Evolutionary conservation across 2,329 filamentous ascomycete genomes (phyloP).

Genomic region (Mycosphaerella sp.): DNA sequence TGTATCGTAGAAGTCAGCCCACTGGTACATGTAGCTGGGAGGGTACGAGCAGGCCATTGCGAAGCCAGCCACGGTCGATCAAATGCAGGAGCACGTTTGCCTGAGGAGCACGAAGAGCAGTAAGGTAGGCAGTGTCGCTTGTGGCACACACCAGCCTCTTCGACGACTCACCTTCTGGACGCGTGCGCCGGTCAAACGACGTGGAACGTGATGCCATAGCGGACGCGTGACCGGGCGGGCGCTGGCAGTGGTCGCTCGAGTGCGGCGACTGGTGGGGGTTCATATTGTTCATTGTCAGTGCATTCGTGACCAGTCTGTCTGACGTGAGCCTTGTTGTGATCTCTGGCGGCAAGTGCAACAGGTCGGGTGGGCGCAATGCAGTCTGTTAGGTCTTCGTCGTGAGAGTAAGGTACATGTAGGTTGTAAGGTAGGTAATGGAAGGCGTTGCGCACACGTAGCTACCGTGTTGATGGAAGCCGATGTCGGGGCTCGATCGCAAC

Average conservation of each 20-base stretch:
- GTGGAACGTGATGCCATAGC: slow-evolving; percentile 28
- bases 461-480: not conserved
- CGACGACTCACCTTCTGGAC: slow-evolving; percentile 28
- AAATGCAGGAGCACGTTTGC: slow-evolving; percentile 6
- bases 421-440: not conserved
- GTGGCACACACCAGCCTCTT: not conserved
- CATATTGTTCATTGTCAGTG: slow-evolving; percentile 8
- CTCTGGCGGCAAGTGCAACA: not conserved
- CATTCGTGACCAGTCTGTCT: not conserved
- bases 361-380: not conserved
- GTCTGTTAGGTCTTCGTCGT: too few relatives aligned
- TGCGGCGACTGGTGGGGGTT: slow-evolving; percentile 14
- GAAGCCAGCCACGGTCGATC: not conserved
- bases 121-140: too few relatives aligned
- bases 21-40: slow-evolving; percentile 17
- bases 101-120: not conserved
- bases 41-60: slow-evolving; percentile 23
- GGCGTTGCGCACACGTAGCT: not conserved
- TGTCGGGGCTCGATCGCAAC: not conserved
- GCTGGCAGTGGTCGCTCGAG: slow-evolving; percentile 22
- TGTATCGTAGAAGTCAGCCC: slow-evolving; percentile 29
- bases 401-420: too few relatives aligned
- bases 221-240: slow-evolving; percentile 23
- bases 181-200: slow-evolving; percentile 29
- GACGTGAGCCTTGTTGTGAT: not conserved